Base-by-base conservation (phyloP, 768 basidiomycete genomes). In the Tubosaeta brunneosetosa region DNA sequence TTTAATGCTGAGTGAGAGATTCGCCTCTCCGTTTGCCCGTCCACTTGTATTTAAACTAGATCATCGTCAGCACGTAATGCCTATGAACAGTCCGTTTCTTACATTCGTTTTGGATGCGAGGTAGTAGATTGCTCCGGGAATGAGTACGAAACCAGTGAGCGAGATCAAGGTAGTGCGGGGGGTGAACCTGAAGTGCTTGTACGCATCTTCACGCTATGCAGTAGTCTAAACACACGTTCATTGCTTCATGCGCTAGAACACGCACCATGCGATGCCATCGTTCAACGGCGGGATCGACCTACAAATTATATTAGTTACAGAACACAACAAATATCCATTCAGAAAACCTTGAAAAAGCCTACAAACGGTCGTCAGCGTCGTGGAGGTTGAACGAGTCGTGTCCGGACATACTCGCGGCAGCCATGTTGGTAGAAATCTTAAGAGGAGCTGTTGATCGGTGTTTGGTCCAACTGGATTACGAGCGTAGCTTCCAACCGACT, bases 131-230 rank as follows among this genome's bases (percentile, higher is more conserved):
- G 78, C 68, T 16, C 77, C 77, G 8, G 92, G 92, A 48, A 86
- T 69, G 49, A 88, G 69, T 22, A 86, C 69, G 59, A 86, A 74
- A 33, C 87, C 88, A 12, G 83, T 71, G 19, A 90, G 54, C 36
- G 78, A 62, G 41, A 83, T 79, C 61, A 84, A 75, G 26, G 86
- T 78, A 22, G 85, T 82, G 51, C 79, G 73, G 27, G 73, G 80
- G 33, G 89, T 94, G 76, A 90, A 92, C 36, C 80, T 81, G 70
- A 94, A 95, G 64, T 83, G 77, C 64, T 86, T 75, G 70, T 92
- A 91, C n/a, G 83, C 88, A 56, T 84, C 78, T 67, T 94, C 91
- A 38, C 92, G 85, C 91, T 94, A 53, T 43, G 37, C 2, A 17
- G 3, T 26, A 32, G 42, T 44, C 33, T 50, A 32, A 56, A 33